Evolutionary conservation across 345 rosid species (phyloP).

Genomic region (Excoecaria agallocha): DNA sequence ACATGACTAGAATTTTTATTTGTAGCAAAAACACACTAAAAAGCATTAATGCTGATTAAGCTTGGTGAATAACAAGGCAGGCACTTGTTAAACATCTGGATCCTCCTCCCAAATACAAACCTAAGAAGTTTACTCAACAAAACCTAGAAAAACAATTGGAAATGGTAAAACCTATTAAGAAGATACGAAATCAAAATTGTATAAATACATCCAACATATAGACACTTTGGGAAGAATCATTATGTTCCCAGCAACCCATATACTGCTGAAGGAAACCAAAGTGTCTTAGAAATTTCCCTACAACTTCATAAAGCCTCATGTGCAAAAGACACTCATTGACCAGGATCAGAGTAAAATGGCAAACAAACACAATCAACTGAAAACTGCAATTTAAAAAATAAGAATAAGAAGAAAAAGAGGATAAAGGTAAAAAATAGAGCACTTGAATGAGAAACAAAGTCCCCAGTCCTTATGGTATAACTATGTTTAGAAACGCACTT

Average conservation of each 20-base stretch:
- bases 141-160: not conserved
- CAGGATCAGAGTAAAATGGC: not conserved
- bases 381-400: too few species aligned
- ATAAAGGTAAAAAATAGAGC: not conserved
- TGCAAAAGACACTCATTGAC: not conserved
- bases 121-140: not conserved
- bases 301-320: not conserved
- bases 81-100: not conserved
- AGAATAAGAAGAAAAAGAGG: not conserved
- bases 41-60: slow-evolving; percentile 7
- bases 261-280: not conserved
- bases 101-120: not conserved
- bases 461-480: too few species aligned
- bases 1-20: not conserved
- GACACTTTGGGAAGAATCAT: not conserved
- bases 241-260: not conserved
- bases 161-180: not conserved
- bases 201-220: not conserved
- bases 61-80: not conserved
- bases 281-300: not conserved
- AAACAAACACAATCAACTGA: not conserved
- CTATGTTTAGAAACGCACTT: too few species aligned
- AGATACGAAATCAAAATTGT: not conserved
- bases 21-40: slow-evolving; percentile 15
- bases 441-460: not conserved